Evolutionary conservation across 2,329 filamentous ascomycete species (phyloP).

Genomic region (Penicillium sp.): DNA sequence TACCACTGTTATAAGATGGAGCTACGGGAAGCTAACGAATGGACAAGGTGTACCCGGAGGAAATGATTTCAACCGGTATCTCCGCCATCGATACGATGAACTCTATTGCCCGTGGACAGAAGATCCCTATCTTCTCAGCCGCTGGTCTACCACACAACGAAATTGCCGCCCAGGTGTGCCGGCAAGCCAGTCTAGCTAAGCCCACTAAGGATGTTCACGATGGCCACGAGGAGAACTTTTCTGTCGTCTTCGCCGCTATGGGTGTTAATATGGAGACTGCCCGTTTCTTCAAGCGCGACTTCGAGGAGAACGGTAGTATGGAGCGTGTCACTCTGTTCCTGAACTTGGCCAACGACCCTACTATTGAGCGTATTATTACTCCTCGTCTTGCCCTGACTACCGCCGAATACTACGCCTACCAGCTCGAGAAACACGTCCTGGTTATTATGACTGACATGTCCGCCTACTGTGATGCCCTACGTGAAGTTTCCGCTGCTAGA

Average conservation of each 20-base stretch:
- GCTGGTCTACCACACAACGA: constrained; percentile 98
- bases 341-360: constrained; percentile 98
- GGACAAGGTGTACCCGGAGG: constrained; percentile 87
- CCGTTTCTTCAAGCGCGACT: constrained; percentile 97
- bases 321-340: constrained; percentile 96
- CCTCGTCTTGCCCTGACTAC: constrained; percentile 97
- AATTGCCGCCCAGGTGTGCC: constrained; percentile 97
- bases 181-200: constrained; percentile 90
- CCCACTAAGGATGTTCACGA: constrained; percentile 96
- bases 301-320: constrained; percentile 98
- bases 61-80: constrained; percentile 99
- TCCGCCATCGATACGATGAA: constrained; percentile 99
- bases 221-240: constrained; percentile 98
- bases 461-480: constrained; percentile 96
- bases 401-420: constrained; percentile 99
- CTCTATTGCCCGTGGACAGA: constrained; percentile 96
- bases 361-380: constrained; percentile 99
- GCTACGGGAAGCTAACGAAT: constrained; percentile 12
- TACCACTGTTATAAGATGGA: not conserved
- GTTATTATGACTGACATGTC: constrained; percentile 98
- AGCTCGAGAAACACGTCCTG: constrained; percentile 98
- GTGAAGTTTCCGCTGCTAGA: constrained; percentile 95
- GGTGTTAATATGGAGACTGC: constrained; percentile 99
- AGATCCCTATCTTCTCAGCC: constrained; percentile 99
- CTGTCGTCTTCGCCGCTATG: constrained; percentile 99